Evolutionary conservation across 345 rosid genomes (phyloP).

Genomic region (Salix suchowensis): DNA sequence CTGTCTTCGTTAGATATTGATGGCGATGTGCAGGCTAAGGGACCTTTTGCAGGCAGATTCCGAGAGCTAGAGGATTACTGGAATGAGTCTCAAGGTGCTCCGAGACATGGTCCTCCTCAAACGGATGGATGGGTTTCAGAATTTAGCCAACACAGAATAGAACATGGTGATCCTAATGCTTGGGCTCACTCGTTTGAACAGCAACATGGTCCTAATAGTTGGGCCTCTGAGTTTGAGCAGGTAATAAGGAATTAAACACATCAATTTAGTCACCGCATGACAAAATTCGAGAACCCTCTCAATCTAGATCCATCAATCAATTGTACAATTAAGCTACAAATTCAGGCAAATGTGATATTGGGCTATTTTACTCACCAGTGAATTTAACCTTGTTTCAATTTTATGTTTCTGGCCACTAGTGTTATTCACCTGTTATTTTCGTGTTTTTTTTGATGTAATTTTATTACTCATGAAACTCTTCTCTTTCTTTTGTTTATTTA

Average conservation of each 20-base stretch:
- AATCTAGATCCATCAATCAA: neutral
- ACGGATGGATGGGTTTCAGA: constrained; percentile 78
- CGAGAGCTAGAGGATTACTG: constrained; percentile 87
- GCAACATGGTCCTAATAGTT: constrained; percentile 83
- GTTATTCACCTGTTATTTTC: neutral
- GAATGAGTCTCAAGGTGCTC: constrained; percentile 90
- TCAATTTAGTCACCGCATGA: neutral
- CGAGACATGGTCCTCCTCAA: constrained; percentile 53
- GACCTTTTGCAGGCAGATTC: constrained; percentile 71
- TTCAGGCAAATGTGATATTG: neutral
- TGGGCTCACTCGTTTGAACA: constrained; percentile 92
- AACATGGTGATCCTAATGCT: constrained; percentile 55
- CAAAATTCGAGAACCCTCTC: neutral
- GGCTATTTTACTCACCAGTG: neutral
- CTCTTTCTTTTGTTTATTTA: too few species aligned
- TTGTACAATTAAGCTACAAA: too few species aligned
- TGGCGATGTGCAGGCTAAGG: constrained; percentile 54
- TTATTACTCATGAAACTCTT: neutral
- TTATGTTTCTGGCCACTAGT: neutral
- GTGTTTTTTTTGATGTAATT: neutral
- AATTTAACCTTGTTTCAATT: neutral
- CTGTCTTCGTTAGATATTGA: constrained; percentile 91
- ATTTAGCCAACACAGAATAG: constrained; percentile 54
- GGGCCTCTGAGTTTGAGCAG: constrained; percentile 98
- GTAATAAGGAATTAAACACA: constrained; percentile 25